A percentile compares a stretch with the other conserved stretches of the same genome.
Conservation (phyloP, 2,329 filamentous ascomycete genomes). For the Aaosphaeria arxii region DNA sequence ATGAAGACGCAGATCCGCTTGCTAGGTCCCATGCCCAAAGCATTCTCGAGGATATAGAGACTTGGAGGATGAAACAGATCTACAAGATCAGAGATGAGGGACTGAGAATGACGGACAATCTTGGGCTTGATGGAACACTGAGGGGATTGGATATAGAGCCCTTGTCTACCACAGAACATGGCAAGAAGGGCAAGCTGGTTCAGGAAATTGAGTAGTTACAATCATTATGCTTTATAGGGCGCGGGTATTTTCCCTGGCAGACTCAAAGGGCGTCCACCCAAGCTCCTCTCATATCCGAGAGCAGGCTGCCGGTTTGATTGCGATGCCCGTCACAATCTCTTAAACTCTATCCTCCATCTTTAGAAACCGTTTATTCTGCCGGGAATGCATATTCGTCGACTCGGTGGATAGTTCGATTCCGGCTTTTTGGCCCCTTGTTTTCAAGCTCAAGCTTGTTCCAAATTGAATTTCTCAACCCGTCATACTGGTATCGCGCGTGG, state of each 20-base stretch:
- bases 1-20: conserved; percentile 65
- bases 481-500: conserved; percentile 40
- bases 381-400: too few relatives aligned
- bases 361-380: too few relatives aligned
- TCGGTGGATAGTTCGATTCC: too few relatives aligned
- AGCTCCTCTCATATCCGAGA: neutral
- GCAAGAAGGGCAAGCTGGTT: conserved; percentile 44
- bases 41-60: conserved; percentile 65
- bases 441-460: too few relatives aligned
- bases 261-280: neutral
- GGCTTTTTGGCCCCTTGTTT: too few relatives aligned
- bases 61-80: conserved; percentile 56
- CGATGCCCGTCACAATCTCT: too few relatives aligned
- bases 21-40: conserved; percentile 65
- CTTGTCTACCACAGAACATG: conserved; percentile 8
- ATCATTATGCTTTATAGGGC: neutral
- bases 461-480: conserved; percentile 27
- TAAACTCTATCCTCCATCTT: too few relatives aligned
- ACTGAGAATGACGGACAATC: conserved; percentile 15
- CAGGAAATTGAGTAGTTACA: conserved; percentile 58
- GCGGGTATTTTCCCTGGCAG: neutral
- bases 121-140: conserved; percentile 37
- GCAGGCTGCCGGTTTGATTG: too few relatives aligned
- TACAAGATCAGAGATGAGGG: conserved; percentile 38
- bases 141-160: conserved; percentile 46